Evolutionary conservation across 139 green algal genomes (phyloP).

Genomic region (Chlamydomonas sp.): DNA sequence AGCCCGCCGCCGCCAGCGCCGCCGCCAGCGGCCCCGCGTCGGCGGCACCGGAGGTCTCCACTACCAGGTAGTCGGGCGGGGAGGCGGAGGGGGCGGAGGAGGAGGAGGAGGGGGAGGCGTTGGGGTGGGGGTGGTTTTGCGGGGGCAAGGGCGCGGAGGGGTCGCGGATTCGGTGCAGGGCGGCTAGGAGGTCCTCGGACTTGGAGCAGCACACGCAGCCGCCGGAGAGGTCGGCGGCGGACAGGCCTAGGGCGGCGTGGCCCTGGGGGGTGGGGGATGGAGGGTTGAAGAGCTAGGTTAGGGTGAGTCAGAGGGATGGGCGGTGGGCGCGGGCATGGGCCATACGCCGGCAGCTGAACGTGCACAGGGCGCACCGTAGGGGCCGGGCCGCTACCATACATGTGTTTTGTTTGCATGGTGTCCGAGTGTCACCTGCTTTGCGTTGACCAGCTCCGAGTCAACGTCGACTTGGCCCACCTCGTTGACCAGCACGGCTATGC

Average conservation of each 20-base stretch:
- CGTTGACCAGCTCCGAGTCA: constrained; percentile 58
- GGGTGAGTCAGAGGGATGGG: neutral
- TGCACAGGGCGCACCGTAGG: too few relatives aligned
- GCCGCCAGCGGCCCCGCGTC: constrained; percentile 59
- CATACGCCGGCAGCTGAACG: too few relatives aligned
- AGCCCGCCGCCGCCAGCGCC: constrained; percentile 32
- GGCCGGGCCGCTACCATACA: too few relatives aligned
- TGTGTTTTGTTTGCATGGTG: neutral
- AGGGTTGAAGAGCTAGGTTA: neutral
- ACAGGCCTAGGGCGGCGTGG: constrained; percentile 56
- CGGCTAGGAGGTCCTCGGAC: constrained; percentile 35
- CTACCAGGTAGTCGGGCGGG: constrained; percentile 33
- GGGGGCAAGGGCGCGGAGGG: neutral
- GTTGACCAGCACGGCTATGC: constrained; percentile 65
- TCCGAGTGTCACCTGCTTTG: constrained; percentile 18
- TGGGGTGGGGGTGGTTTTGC: neutral
- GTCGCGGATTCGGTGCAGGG: constrained; percentile 30
- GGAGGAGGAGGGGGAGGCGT: neutral
- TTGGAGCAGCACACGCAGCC: constrained; percentile 64
- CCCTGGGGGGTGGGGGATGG: neutral
- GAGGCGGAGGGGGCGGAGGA: neutral
- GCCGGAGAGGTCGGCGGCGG: constrained; percentile 43
- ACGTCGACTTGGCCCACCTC: constrained; percentile 60
- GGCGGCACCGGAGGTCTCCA: constrained; percentile 58
- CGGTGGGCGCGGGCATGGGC: too few relatives aligned